A percentile compares a stretch with the other conserved stretches of the same genome.
phyloP scores from a whole-genome alignment of 2,329 filamentous ascomycete genomes.

The Fusarium tupiense region DNA sequence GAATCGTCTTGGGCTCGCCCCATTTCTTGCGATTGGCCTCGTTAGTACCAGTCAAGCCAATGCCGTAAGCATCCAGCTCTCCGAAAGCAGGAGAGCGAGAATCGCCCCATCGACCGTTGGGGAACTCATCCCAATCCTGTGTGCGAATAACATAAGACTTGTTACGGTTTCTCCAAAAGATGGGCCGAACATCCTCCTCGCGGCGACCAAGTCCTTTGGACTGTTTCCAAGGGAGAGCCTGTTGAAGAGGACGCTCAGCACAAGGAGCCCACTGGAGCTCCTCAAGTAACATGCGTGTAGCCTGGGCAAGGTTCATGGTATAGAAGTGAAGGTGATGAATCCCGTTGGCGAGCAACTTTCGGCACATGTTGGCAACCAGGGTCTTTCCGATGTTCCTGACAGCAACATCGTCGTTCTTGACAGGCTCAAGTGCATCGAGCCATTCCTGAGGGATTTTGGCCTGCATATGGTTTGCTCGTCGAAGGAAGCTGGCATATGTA shows the following conservation, averaged over 20 bases:
- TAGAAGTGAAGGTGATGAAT: conserved; percentile 96
- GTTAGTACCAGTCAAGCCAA: conserved; percentile 92
- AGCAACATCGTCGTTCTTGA: conserved; percentile 96
- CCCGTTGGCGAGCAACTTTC: conserved; percentile 82
- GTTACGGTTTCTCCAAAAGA: conserved; percentile 98
- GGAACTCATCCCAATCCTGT: conserved; percentile 99
- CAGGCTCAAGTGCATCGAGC: conserved; percentile 83
- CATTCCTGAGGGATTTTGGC: conserved; percentile 84
- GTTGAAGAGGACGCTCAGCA: conserved; percentile 80
- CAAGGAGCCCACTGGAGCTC: conserved; percentile 86
- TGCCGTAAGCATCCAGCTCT: conserved; percentile 92
- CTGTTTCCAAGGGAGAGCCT: conserved; percentile 95
- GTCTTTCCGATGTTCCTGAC: conserved; percentile 90
- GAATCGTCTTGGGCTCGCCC: conserved; percentile 83
- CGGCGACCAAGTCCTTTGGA: conserved; percentile 89
- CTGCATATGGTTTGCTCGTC: conserved; percentile 91
- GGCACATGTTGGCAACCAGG: conserved; percentile 89
- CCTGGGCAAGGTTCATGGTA: conserved; percentile 98
- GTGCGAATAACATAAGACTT: conserved; percentile 95
- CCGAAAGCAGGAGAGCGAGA: conserved; percentile 96
- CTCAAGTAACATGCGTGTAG: conserved; percentile 92
- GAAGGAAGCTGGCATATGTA: conserved; percentile 91
- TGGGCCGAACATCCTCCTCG: conserved; percentile 94
- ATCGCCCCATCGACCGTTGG: conserved; percentile 98
- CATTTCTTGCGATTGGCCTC: conserved; percentile 96